phyloP scores from a whole-genome alignment of 805 yeast species.

The Pichia thaimueangensis region DNA sequence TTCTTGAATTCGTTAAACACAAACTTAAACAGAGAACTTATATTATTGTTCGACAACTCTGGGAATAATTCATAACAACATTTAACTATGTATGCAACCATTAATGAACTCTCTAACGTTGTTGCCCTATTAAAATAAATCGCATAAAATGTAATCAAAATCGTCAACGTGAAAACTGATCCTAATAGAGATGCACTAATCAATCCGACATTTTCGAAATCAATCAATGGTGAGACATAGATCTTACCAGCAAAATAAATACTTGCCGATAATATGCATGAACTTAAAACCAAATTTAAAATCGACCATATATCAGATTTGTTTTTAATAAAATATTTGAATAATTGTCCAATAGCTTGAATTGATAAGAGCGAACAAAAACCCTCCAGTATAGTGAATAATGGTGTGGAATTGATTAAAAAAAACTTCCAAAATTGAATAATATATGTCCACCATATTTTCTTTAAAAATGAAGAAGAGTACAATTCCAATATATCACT shows the following conservation, averaged over 20 bases:
- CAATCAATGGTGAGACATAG: conserved; percentile 63
- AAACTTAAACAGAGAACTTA: conserved; percentile 29
- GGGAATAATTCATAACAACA: conserved; percentile 92
- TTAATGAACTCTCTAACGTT: conserved; percentile 81
- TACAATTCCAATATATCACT: background rate
- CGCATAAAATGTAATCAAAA: conserved; percentile 74
- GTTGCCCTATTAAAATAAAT: conserved; percentile 78
- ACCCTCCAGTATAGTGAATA: conserved; percentile 87
- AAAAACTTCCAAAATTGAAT: conserved; percentile 66
- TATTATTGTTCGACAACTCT: conserved; percentile 53
- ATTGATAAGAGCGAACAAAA: conserved; percentile 87
- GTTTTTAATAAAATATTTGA: conserved; percentile 56
- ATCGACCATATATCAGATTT: conserved; percentile 78
- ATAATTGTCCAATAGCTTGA: conserved; percentile 83
- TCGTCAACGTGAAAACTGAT: conserved; percentile 69
- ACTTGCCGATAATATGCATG: conserved; percentile 68
- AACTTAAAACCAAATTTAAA: conserved; percentile 61
- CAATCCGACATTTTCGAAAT: conserved; percentile 52
- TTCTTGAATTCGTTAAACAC: conserved; percentile 32
- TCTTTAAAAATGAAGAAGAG: conserved; percentile 13
- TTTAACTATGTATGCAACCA: conserved; percentile 87
- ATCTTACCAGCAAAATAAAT: conserved; percentile 77
- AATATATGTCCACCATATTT: conserved; percentile 32
- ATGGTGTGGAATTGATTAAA: conserved; percentile 76
- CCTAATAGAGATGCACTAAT: conserved; percentile 81